Evolutionary conservation across 108 stramenopile genomes (phyloP).

Genomic region (Cyclotella atomus): DNA sequence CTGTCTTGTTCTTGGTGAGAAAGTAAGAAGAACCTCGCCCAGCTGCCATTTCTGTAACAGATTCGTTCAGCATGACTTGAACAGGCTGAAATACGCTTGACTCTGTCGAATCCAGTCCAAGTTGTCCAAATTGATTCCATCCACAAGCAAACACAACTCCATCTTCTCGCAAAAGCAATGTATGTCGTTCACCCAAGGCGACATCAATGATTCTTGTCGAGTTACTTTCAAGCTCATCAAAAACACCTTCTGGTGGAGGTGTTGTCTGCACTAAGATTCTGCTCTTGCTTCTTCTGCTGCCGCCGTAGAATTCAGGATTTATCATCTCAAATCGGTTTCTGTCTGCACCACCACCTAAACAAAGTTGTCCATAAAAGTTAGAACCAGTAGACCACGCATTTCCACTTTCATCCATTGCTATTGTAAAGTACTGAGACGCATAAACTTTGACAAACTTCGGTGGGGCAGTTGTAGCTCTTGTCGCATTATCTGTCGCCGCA

Average conservation of each 20-base stretch:
- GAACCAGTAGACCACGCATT: conserved; percentile 28
- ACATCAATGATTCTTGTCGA: conserved; percentile 20
- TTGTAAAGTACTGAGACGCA: conserved; percentile 33
- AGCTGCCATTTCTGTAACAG: conserved; percentile 4
- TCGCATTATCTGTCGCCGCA: background rate
- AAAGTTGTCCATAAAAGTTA: conserved; percentile 31
- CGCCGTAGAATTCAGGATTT: background rate
- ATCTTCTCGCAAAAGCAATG: conserved; percentile 27
- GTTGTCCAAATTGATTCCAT: conserved; percentile 43
- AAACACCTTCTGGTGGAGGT: background rate
- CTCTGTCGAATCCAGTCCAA: conserved; percentile 18
- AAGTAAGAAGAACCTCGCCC: conserved; percentile 48
- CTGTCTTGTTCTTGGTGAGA: conserved; percentile 23
- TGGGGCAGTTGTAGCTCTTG: background rate
- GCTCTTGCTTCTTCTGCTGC: background rate
- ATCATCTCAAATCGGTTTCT: conserved; percentile 24
- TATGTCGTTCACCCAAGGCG: conserved; percentile 39
- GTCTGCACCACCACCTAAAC: conserved; percentile 11
- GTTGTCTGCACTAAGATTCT: background rate
- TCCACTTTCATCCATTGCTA: conserved; percentile 22
- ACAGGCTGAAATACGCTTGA: background rate
- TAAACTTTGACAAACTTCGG: conserved; percentile 26
- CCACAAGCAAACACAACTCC: conserved; percentile 41
- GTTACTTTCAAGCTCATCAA: background rate
- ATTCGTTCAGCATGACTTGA: conserved; percentile 14